A percentile compares a stretch with the other conserved stretches of the same genome.
phyloP scores from a whole-genome alignment of 2,329 filamentous ascomycete species.

The Aspergillus ochraceus region DNA sequence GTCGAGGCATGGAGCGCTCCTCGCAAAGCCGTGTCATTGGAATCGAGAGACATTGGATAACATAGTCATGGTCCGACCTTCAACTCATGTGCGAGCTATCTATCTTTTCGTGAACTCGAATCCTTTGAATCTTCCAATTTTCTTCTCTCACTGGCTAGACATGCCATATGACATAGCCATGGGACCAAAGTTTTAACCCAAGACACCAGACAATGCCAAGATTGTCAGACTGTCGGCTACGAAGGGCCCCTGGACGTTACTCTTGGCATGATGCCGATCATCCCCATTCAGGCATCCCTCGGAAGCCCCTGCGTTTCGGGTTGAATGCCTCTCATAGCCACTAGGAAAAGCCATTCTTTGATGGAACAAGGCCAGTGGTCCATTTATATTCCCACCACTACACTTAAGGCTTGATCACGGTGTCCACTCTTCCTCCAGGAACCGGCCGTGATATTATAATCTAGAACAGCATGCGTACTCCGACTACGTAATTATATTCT shows the following conservation, averaged over 20 bases:
- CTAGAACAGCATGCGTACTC: not conserved
- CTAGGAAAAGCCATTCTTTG: not conserved
- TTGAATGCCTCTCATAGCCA: not conserved
- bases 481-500: not conserved
- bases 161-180: too few relatives aligned
- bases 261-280: not conserved
- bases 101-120: not conserved
- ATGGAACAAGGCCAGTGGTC: not conserved
- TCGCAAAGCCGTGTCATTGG: too few relatives aligned
- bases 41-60: too few relatives aligned
- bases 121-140: not conserved
- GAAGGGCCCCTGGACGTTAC: not conserved
- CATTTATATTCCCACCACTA: not conserved
- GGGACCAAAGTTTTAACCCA: not conserved
- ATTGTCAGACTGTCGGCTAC: not conserved
- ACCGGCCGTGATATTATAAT: too few relatives aligned
- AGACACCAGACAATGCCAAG: not conserved
- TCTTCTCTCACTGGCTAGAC: not conserved
- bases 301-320: not conserved
- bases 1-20: too few relatives aligned
- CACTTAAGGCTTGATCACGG: not conserved
- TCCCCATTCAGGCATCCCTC: not conserved
- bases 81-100: too few relatives aligned
- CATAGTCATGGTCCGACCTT: too few relatives aligned
- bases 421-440: not conserved